phyloP scores from a whole-genome alignment of 2,329 filamentous ascomycete genomes.

The Fusarium solani-melongenae region DNA sequence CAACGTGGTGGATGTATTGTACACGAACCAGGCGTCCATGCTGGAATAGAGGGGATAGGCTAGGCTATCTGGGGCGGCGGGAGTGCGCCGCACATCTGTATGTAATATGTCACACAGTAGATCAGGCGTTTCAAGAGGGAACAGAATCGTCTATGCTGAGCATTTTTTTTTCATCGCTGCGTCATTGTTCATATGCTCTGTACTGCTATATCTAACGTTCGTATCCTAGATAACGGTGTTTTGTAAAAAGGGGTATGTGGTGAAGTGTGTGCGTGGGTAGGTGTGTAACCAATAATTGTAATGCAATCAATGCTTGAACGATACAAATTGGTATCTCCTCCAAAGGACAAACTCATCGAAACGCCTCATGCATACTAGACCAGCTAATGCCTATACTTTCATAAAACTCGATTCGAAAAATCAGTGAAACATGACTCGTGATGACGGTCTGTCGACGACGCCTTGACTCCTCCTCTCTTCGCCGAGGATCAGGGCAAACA shows the following conservation, averaged over 20 bases:
- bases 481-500: conserved; percentile 64
- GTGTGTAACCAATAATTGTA: neutral
- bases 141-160: conserved; percentile 40
- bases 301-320: conserved; percentile 14
- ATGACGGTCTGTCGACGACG: conserved; percentile 19
- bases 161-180: conserved; percentile 20
- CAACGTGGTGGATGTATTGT: conserved; percentile 96
- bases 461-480: conserved; percentile 52
- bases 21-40: conserved; percentile 96
- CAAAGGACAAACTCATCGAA: conserved; percentile 33
- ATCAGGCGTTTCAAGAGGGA: conserved; percentile 46
- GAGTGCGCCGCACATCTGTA: conserved; percentile 40
- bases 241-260: conserved; percentile 17
- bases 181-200: conserved; percentile 17
- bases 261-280: neutral
- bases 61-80: neutral
- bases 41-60: conserved; percentile 73
- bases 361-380: conserved; percentile 37
- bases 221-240: conserved; percentile 3
- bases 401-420: conserved; percentile 27
- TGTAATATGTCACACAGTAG: conserved; percentile 48
- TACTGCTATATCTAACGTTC: conserved; percentile 14
- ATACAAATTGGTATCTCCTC: conserved; percentile 38
- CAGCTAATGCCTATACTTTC: conserved; percentile 25
- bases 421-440: conserved; percentile 48